phyloP scores from a whole-genome alignment of 495 filamentous ascomycete species.

The Xylaria longipes region DNA sequence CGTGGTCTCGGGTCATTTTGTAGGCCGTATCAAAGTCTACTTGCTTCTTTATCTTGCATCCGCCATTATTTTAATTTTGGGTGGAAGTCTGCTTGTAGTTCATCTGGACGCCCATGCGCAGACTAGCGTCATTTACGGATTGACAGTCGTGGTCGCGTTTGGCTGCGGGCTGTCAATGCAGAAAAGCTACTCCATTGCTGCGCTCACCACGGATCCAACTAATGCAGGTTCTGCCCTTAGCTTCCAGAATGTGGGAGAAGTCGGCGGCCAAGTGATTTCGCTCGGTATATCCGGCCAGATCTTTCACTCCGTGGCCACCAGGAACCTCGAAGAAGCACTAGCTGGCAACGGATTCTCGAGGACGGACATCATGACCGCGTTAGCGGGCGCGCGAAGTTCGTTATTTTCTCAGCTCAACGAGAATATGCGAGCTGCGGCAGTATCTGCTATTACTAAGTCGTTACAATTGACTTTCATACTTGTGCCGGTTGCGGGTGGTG shows the following conservation, averaged over 20 bases:
- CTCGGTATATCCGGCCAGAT: conserved; percentile 64
- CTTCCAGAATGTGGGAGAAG: conserved; percentile 61
- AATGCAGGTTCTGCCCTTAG: conserved; percentile 53
- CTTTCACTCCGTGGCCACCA: conserved; percentile 56
- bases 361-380: conserved; percentile 45
- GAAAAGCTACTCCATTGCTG: conserved; percentile 59
- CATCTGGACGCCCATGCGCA: conserved; percentile 43
- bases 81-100: conserved; percentile 58
- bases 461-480: conserved; percentile 61
- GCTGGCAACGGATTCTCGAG: conserved; percentile 35
- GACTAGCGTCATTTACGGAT: conserved; percentile 58
- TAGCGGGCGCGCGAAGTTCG: conserved; percentile 52
- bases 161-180: conserved; percentile 61
- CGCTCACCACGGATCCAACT: conserved; percentile 43
- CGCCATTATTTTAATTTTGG: conserved; percentile 54
- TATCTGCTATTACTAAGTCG: conserved; percentile 55
- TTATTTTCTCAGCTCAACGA: conserved; percentile 47
- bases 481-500: conserved; percentile 53
- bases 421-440: conserved; percentile 42
- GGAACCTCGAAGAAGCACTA: conserved; percentile 41
- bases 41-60: conserved; percentile 63
- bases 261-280: conserved; percentile 56
- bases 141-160: conserved; percentile 56
- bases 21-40: conserved; percentile 60
- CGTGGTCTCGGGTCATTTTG: conserved; percentile 56